A percentile compares a stretch with the other conserved stretches of the same genome.
phyloP scores from a whole-genome alignment of 2,329 filamentous ascomycete species.

The Aureobasidium zeae region DNA sequence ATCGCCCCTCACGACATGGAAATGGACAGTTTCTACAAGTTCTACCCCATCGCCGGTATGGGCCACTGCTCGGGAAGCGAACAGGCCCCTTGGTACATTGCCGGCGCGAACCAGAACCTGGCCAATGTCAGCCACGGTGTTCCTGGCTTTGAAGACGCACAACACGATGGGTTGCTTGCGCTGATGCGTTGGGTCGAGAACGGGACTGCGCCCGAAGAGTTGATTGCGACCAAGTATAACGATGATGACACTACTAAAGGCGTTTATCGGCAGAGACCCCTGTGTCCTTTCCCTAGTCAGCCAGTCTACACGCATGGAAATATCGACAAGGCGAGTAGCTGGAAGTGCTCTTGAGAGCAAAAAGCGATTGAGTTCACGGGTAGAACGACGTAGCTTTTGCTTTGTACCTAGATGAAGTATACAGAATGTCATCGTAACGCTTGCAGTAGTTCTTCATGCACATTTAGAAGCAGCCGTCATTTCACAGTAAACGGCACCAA shows the following conservation, averaged over 20 bases:
- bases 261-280: slow-evolving; percentile 2
- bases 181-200: slow-evolving; percentile 34
- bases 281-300: background rate
- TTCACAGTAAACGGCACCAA: no score
- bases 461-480: no score
- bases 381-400: no score
- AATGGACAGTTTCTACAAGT: slow-evolving; percentile 37
- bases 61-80: slow-evolving; percentile 41
- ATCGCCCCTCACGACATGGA: slow-evolving; percentile 25
- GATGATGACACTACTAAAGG: slow-evolving; percentile 21
- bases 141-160: slow-evolving; percentile 26
- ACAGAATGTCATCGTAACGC: no score
- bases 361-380: no score
- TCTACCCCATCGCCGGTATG: slow-evolving; percentile 46
- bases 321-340: background rate
- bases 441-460: no score
- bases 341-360: no score
- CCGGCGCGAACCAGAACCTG: slow-evolving; percentile 30
- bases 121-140: slow-evolving; percentile 25
- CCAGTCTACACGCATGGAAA: background rate
- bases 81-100: slow-evolving; percentile 14
- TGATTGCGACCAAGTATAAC: slow-evolving; percentile 29
- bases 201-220: slow-evolving; percentile 28
- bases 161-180: slow-evolving; percentile 30
- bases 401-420: no score